Percentiles rank a stretch among this genome's conserved stretches.
Conservation (phyloP, 257 asterid genomes). For the Nicotiana otophora region DNA sequence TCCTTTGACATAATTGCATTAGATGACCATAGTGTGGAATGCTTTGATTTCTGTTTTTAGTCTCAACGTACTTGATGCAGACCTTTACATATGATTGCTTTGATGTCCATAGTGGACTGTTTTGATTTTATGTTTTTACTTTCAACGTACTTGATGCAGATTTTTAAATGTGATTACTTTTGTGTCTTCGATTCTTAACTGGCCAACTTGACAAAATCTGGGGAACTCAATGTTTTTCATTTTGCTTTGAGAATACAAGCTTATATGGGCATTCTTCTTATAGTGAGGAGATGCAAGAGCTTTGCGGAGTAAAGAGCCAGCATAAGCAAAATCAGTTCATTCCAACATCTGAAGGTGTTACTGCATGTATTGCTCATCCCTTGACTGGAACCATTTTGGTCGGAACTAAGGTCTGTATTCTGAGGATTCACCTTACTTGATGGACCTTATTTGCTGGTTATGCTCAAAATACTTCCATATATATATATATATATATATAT, state of each 20-base stretch:
- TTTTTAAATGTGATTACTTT: not conserved
- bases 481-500: not conserved
- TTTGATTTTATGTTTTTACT: not conserved
- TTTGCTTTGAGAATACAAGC: not conserved
- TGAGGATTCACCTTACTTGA: not conserved
- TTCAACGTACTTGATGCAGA: not conserved
- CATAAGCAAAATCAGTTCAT: constrained; percentile 46
- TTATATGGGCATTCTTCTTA: constrained; percentile 13
- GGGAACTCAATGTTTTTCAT: not conserved
- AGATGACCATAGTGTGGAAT: not conserved
- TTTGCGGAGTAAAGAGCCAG: constrained; percentile 20
- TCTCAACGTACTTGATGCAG: not conserved
- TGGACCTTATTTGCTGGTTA: not conserved
- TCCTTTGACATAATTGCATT: not conserved
- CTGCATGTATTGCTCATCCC: constrained; percentile 80
- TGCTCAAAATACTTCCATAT: not conserved
- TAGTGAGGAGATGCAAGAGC: constrained; percentile 48
- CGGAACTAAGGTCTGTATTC: constrained; percentile 66
- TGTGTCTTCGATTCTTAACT: not conserved
- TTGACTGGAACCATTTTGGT: constrained; percentile 66
- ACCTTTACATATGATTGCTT: constrained; percentile 4
- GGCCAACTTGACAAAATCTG: not conserved
- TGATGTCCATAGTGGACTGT: not conserved
- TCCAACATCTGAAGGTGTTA: constrained; percentile 55
- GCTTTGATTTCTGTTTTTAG: not conserved